Conservation (phyloP, 345 rosid species). For the Crucihimalaya himalaica region DNA sequence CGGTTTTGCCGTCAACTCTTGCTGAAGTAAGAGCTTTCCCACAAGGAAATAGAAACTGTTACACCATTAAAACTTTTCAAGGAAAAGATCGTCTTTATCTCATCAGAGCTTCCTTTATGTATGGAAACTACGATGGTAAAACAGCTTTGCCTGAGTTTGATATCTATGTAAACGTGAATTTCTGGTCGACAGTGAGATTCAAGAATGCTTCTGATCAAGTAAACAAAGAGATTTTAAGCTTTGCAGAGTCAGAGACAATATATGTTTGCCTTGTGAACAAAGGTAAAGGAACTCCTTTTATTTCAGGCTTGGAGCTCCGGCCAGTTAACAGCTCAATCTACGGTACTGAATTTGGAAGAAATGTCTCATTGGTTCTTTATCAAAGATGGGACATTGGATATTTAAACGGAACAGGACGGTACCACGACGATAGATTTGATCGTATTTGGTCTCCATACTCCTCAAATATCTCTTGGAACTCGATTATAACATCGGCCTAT, state of each 20-base stretch:
- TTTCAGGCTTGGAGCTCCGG: slow-evolving; percentile 54
- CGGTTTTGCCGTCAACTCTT: not conserved
- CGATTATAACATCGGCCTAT: slow-evolving; percentile 17
- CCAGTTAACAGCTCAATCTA: slow-evolving; percentile 37
- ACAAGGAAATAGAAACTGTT: slow-evolving; percentile 50
- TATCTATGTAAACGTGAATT: slow-evolving; percentile 47
- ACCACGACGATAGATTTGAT: slow-evolving; percentile 44
- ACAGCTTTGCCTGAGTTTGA: slow-evolving; percentile 43
- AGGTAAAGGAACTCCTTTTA: slow-evolving; percentile 52
- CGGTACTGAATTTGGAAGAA: slow-evolving; percentile 34
- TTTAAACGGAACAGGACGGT: slow-evolving; percentile 35
- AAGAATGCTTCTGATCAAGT: slow-evolving; percentile 30
- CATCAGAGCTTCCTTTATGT: slow-evolving; percentile 45
- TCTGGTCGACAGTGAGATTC: slow-evolving; percentile 43
- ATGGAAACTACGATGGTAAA: slow-evolving; percentile 54
- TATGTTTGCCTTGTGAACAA: slow-evolving; percentile 58
- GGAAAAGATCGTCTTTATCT: slow-evolving; percentile 35
- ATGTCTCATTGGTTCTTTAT: slow-evolving; percentile 14
- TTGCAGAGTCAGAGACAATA: slow-evolving; percentile 24
- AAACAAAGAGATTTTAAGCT: slow-evolving; percentile 43
- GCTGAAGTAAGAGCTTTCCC: slow-evolving; percentile 42
- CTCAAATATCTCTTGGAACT: slow-evolving; percentile 31
- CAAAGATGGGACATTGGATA: slow-evolving; percentile 35
- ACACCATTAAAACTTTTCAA: slow-evolving; percentile 28
- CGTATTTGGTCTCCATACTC: slow-evolving; percentile 49